Percentiles rank a stretch among this genome's conserved stretches.
Evolutionary conservation across 192 early-diverging fungal species (phyloP).

Genomic region (Jimgerdemannia flammicorona): DNA sequence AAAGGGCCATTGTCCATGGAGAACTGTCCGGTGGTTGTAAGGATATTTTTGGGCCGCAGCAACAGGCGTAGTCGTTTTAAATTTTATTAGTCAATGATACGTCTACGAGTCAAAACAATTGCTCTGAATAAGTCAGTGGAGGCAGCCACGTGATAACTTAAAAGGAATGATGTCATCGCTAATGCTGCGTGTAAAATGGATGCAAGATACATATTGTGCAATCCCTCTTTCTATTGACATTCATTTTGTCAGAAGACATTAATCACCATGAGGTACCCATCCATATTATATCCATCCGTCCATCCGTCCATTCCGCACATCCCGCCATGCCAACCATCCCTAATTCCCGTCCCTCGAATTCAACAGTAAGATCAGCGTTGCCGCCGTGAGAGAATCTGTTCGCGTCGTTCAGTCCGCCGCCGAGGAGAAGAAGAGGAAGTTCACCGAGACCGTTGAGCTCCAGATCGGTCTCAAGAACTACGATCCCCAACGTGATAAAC

Average conservation of each 20-base stretch:
- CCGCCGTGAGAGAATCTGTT: conserved; percentile 84
- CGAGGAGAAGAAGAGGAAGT: conserved; percentile 92
- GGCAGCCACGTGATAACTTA: too few species aligned
- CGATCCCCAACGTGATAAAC: conserved; percentile 99
- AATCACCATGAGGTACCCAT: neutral
- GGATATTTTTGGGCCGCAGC: too few species aligned
- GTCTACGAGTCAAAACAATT: too few species aligned
- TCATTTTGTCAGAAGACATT: neutral
- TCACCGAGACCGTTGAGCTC: conserved; percentile 95
- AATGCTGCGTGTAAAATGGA: neutral
- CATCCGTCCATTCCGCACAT: neutral
- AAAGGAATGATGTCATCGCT: too few species aligned
- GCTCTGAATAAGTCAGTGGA: too few species aligned
- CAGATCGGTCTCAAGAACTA: conserved; percentile 99
- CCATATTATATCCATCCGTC: neutral
- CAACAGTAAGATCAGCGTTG: conserved; percentile 79
- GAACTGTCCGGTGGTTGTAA: too few species aligned
- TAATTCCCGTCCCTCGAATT: neutral
- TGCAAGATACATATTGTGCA: neutral
- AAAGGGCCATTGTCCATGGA: too few species aligned
- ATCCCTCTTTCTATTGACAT: neutral
- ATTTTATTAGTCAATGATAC: too few species aligned
- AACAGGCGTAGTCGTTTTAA: too few species aligned
- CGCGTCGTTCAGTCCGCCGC: conserved; percentile 64
- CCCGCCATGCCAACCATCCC: neutral